These are phyloP conservation scores for Rossbeevera mucosa DNA, from an alignment of 768 basidiomycete genomes.

Conservation along the genomic window DNA sequence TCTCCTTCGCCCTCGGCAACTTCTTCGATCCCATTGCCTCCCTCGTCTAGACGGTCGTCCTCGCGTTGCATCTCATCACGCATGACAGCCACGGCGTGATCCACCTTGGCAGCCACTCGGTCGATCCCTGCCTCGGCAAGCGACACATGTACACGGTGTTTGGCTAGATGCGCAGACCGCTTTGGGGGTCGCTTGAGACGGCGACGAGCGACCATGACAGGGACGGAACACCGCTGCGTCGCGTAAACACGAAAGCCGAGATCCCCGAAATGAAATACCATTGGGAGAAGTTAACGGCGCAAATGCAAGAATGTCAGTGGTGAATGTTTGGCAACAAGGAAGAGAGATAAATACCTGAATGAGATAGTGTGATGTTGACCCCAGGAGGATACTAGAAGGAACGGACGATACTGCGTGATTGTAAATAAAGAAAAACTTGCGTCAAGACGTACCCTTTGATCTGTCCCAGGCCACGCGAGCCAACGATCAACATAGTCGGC, in stretches of 20 bases:
- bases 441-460: conserved; percentile 67
- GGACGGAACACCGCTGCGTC: conserved; percentile 81
- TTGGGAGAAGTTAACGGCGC: neutral
- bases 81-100: conserved; percentile 79
- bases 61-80: conserved; percentile 71
- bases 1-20: conserved; percentile 24
- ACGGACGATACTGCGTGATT: neutral
- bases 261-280: neutral
- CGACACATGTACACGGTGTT: conserved; percentile 75
- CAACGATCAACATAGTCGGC: conserved; percentile 91
- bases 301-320: neutral
- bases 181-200: conserved; percentile 84
- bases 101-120: conserved; percentile 79
- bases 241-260: neutral
- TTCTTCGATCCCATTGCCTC: conserved; percentile 16
- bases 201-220: conserved; percentile 94
- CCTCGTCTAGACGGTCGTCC: conserved; percentile 39
- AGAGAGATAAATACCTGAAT: conserved; percentile 54
- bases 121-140: conserved; percentile 87
- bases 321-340: neutral
- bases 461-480: conserved; percentile 85
- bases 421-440: neutral
- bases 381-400: conserved; percentile 71
- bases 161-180: conserved; percentile 74
- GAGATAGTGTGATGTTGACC: conserved; percentile 92